Evolutionary conservation across 164 flowering plant species (phyloP), one percentile per base, ranked within the genome.

Genomic region (Vitis amurensis): DNA sequence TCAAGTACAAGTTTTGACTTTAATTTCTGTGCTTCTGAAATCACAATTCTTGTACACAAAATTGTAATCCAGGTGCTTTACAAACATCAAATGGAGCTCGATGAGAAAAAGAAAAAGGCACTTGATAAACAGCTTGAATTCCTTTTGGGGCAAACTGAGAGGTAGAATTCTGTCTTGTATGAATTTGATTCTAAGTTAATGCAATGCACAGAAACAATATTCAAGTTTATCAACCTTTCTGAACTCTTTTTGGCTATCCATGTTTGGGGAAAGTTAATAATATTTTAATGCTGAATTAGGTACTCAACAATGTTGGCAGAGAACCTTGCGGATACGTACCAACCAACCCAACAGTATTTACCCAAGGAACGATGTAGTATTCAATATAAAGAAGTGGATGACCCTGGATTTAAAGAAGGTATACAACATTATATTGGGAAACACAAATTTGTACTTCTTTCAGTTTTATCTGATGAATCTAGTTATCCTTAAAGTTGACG

Each of bases 251-350:
- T 31, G 55, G 8, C 9, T 58, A 50, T 23, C 55, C 14, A 13
- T 59, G 55, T 16, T 63, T 67, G 37, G 30, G 16, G 3, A 50
- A 29, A n/a, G 12, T 13, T 62, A 13, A 31, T 14, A 31, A 29
- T 49, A 23, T 31, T 8, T 69, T 19, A 61, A 64, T 53, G 37
- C 12, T 65, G 61, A 62, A 68, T 72, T 74, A 96, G 99, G 92
- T 96, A 96, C 79, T 96, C 99, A 68, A 92, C 98, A 57, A 96
- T 93, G 99, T 87, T 96, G 15, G 99, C 98, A 49, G 98, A 93
- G 81, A 96, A 96, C 81, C 95, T 96, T 71, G 89, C 82, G 61
- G 89, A 87, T 59, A 59, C 84, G 49, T 59, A 57, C 59, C 83
- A 74, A 69, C 69, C 82, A 55, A 59, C 60, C 31, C 76, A 74